Percentiles rank a stretch among this genome's conserved stretches.
Evolutionary conservation across 2,329 filamentous ascomycete species (phyloP).

Genomic region (Cephalotrichum gorgonifer): DNA sequence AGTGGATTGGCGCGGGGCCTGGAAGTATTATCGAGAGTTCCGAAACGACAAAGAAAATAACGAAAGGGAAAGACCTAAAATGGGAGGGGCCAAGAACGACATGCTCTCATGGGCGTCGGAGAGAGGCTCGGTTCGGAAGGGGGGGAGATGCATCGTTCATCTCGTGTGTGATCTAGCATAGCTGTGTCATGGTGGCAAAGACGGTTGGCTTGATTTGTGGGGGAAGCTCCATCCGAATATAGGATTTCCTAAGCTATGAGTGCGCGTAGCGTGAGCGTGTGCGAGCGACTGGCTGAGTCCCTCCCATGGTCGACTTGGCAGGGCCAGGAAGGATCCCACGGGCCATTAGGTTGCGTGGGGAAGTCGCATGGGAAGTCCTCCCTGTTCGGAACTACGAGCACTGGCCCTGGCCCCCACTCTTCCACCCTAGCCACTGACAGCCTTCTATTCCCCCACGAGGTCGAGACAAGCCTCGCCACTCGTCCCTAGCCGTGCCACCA

Average conservation of each 20-base stretch:
- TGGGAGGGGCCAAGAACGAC: too few species aligned
- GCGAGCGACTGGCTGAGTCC: neutral
- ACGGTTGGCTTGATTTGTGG: neutral
- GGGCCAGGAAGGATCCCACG: neutral
- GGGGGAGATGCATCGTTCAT: neutral
- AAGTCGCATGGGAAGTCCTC: neutral
- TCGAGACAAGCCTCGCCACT: slow-evolving; percentile 4
- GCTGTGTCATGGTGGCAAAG: too few species aligned
- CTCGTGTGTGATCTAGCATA: neutral
- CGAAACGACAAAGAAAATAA: too few species aligned
- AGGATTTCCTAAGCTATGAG: neutral
- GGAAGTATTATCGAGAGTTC: too few species aligned
- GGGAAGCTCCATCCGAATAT: neutral
- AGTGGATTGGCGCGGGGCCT: too few species aligned
- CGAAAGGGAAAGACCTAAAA: too few species aligned
- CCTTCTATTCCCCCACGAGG: neutral
- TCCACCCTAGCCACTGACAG: neutral
- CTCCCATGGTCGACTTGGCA: neutral
- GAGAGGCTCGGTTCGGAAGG: too few species aligned
- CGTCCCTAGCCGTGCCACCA: neutral
- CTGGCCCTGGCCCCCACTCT: neutral
- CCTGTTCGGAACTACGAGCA: neutral
- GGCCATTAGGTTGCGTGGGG: neutral
- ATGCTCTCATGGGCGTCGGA: too few species aligned
- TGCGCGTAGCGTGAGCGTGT: too few species aligned